A percentile compares a stretch with the other conserved stretches of the same genome.
These are phyloP conservation scores for Fonsecaea pedrosoi DNA, from an alignment of 2,329 filamentous ascomycete genomes.

Conservation along the genomic window DNA sequence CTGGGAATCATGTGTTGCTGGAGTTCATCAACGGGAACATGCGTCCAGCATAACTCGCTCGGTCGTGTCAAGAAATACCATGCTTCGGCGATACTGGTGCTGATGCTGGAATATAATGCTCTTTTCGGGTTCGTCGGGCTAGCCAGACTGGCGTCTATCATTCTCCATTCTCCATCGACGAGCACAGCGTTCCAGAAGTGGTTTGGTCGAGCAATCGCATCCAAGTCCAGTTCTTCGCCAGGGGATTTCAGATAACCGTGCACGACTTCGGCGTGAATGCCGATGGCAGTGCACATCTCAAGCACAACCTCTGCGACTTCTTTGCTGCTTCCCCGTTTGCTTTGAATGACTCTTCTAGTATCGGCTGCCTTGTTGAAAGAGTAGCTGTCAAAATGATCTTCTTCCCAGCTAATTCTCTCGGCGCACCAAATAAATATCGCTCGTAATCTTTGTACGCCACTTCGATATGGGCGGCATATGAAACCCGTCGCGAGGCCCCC, in stretches of 20 bases:
- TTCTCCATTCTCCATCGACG: slow-evolving; percentile 92
- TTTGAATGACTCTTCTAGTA: slow-evolving; percentile 80
- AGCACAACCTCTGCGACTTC: slow-evolving; percentile 87
- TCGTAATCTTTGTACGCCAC: slow-evolving; percentile 87
- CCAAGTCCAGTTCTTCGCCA: slow-evolving; percentile 80
- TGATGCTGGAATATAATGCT: slow-evolving; percentile 74
- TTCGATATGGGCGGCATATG: slow-evolving; percentile 90
- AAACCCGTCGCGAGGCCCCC: slow-evolving; percentile 86
- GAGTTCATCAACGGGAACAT: slow-evolving; percentile 83
- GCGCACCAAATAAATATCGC: slow-evolving; percentile 98
- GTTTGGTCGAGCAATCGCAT: slow-evolving; percentile 83
- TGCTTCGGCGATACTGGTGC: slow-evolving; percentile 73
- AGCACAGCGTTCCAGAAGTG: slow-evolving; percentile 98
- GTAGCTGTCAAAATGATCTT: slow-evolving; percentile 74
- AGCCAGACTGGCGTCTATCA: slow-evolving; percentile 92
- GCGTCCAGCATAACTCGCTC: slow-evolving; percentile 91
- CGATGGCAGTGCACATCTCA: slow-evolving; percentile 93
- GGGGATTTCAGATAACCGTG: slow-evolving; percentile 89
- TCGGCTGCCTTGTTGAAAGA: slow-evolving; percentile 60
- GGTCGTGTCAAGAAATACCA: slow-evolving; percentile 96
- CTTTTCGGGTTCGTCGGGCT: slow-evolving; percentile 88
- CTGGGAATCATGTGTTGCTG: slow-evolving; percentile 95
- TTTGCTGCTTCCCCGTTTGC: slow-evolving; percentile 81
- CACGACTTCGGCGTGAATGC: slow-evolving; percentile 84
- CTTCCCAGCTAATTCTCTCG: slow-evolving; percentile 95